These are phyloP conservation scores for Yarrowia bubula DNA, from an alignment of 805 yeast genomes.

Conservation along the genomic window DNA sequence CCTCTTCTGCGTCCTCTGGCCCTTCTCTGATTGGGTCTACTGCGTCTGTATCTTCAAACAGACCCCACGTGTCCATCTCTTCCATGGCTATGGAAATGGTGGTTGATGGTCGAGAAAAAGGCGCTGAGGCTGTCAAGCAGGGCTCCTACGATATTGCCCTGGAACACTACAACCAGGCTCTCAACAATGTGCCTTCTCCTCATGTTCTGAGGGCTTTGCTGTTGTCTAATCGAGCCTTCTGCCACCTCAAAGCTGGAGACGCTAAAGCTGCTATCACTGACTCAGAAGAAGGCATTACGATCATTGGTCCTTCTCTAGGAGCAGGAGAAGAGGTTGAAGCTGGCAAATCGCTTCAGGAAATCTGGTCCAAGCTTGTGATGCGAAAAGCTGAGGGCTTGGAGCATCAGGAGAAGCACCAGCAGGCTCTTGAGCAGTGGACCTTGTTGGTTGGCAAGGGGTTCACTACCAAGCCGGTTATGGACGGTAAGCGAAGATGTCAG, in stretches of 20 bases:
- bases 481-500: conserved; percentile 77
- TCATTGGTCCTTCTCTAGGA: conserved; percentile 43
- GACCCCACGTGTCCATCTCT: conserved; percentile 35
- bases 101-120: conserved; percentile 43
- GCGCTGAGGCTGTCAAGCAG: conserved; percentile 61
- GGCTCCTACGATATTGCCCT: conserved; percentile 79
- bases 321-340: conserved; percentile 46
- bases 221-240: conserved; percentile 71
- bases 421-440: conserved; percentile 62
- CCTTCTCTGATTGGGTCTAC: conserved; percentile 20
- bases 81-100: conserved; percentile 39
- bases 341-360: conserved; percentile 58
- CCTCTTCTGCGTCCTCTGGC: neutral
- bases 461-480: conserved; percentile 62
- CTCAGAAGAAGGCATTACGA: conserved; percentile 49
- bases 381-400: conserved; percentile 85
- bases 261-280: conserved; percentile 51
- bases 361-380: conserved; percentile 69
- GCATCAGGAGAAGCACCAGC: conserved; percentile 65
- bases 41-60: conserved; percentile 26
- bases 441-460: conserved; percentile 66
- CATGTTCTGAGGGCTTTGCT: conserved; percentile 69
- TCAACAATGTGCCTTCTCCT: conserved; percentile 55
- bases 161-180: conserved; percentile 54
- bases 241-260: conserved; percentile 67